Evolutionary conservation across 257 asterid species (phyloP).

Genomic region (Thymus quinquecostatus): DNA sequence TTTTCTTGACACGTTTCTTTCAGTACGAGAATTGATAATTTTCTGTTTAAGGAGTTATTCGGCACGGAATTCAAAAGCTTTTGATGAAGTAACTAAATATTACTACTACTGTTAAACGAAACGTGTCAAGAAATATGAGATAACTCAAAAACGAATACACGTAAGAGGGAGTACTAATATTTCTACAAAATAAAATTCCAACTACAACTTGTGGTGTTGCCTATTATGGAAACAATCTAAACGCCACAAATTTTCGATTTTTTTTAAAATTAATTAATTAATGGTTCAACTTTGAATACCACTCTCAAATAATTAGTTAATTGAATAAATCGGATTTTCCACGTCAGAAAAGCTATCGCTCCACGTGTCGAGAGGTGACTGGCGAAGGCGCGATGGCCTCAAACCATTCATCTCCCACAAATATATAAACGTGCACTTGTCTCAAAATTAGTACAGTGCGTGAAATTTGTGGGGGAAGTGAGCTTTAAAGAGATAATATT

Average conservation of each 20-base stretch:
- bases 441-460: constrained; percentile 9
- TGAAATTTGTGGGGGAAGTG: constrained; percentile 29
- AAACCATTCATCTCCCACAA: constrained; percentile 32
- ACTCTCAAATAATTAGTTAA: too few species aligned
- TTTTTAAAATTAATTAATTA: too few species aligned
- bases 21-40: too few species aligned
- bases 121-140: too few species aligned
- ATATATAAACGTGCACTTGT: constrained; percentile 19
- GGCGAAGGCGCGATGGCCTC: constrained; percentile 36
- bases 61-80: too few species aligned
- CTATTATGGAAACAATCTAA: constrained; percentile 14
- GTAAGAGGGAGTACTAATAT: neutral
- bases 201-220: constrained; percentile 12
- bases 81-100: too few species aligned
- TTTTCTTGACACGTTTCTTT: too few species aligned
- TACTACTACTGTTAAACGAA: too few species aligned
- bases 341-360: constrained; percentile 34
- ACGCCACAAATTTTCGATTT: constrained; percentile 4
- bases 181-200: neutral
- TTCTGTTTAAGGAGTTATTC: too few species aligned
- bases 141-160: too few species aligned
- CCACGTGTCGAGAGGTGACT: constrained; percentile 31
- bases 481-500: constrained; percentile 28
- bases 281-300: too few species aligned
- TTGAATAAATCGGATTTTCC: neutral